Evolutionary conservation across 257 asterid genomes (phyloP).

Genomic region (Solanum lycopersicoides): DNA sequence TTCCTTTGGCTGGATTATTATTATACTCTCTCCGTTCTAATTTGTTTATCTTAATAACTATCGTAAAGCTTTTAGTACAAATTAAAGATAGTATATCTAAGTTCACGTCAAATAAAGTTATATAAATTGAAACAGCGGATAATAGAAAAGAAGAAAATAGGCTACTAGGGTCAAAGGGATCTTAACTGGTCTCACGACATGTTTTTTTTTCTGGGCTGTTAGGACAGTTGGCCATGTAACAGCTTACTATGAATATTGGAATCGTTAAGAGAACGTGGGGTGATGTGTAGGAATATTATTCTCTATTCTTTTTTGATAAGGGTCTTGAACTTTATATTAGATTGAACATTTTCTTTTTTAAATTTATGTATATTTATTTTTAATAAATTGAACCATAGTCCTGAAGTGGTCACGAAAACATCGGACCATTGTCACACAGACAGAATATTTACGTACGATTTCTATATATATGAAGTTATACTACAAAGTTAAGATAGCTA

Average conservation of each 20-base stretch:
- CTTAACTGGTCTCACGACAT: constrained; percentile 18
- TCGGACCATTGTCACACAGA: not conserved
- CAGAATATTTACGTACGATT: not conserved
- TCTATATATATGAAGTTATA: not conserved
- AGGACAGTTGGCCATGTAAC: constrained; percentile 33
- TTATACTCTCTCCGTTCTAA: not conserved
- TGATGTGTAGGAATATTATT: constrained; percentile 30
- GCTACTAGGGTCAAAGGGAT: constrained; percentile 4
- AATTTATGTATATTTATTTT: no score
- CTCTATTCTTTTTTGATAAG: not conserved
- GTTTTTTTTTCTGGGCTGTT: constrained; percentile 11
- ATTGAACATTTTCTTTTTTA: not conserved
- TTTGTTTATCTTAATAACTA: not conserved
- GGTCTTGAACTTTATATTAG: not conserved
- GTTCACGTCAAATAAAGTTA: not conserved
- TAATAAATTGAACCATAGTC: not conserved
- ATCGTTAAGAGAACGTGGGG: constrained; percentile 37
- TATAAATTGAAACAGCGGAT: not conserved
- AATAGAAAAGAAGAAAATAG: not conserved
- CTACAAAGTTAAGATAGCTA: not conserved
- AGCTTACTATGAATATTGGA: constrained; percentile 19
- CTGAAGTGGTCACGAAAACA: not conserved
- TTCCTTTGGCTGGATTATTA: not conserved
- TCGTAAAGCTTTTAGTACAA: not conserved
- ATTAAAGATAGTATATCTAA: not conserved